phyloP scores from a whole-genome alignment of 768 basidiomycete species.

The Nidula microcarpa region DNA sequence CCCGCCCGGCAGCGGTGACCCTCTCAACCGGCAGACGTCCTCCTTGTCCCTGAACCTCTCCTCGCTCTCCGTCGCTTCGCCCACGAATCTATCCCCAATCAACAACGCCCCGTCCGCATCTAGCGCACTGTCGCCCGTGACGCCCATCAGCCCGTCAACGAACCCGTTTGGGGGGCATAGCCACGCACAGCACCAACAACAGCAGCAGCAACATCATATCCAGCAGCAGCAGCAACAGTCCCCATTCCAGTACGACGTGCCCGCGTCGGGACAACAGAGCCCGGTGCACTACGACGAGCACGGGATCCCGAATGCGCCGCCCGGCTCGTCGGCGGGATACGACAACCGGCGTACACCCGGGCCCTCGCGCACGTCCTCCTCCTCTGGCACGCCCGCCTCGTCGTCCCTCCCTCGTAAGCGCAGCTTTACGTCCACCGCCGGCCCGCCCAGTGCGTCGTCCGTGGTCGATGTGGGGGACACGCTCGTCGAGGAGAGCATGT shows the following conservation, averaged over 20 bases:
- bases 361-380: slow-evolving; percentile 39
- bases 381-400: slow-evolving; percentile 32
- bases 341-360: slow-evolving; percentile 21
- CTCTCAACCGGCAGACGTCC: slow-evolving; percentile 19
- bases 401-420: slow-evolving; percentile 66
- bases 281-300: slow-evolving; percentile 26
- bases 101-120: slow-evolving; percentile 38
- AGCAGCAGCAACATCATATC: background rate
- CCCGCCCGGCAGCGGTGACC: slow-evolving; percentile 12
- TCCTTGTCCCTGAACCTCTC: slow-evolving; percentile 66
- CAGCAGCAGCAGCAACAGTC: slow-evolving; percentile 39
- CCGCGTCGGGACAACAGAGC: slow-evolving; percentile 24
- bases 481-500: slow-evolving; percentile 37
- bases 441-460: slow-evolving; percentile 3
- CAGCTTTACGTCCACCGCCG: slow-evolving; percentile 51
- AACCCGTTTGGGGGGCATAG: slow-evolving; percentile 28
- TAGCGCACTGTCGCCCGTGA: slow-evolving; percentile 45
- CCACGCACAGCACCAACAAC: slow-evolving; percentile 36
- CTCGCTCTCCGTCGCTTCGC: slow-evolving; percentile 62
- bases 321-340: slow-evolving; percentile 20
- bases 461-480: slow-evolving; percentile 14
- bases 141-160: slow-evolving; percentile 56
- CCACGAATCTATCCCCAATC: slow-evolving; percentile 63
- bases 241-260: slow-evolving; percentile 51
- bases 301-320: slow-evolving; percentile 9